These are phyloP conservation scores for Alternaria sp. DNA, from an alignment of 2,329 filamentous ascomycete species.

Conservation along the genomic window DNA sequence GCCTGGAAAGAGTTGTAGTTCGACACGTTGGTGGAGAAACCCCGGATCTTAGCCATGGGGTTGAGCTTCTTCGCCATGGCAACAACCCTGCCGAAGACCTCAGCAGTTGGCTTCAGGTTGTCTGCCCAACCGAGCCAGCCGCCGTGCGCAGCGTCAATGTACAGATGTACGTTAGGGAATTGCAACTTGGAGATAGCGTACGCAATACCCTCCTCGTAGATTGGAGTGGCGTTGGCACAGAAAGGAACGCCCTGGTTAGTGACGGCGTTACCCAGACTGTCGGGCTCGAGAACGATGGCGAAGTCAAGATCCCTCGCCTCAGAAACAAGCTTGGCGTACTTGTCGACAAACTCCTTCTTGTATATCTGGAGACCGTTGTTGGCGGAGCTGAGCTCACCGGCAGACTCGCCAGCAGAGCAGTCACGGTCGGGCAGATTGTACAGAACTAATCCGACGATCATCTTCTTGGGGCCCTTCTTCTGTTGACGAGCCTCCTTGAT, in stretches of 20 bases:
- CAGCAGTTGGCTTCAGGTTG: slow-evolving; percentile 33
- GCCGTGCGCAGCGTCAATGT: slow-evolving; percentile 39
- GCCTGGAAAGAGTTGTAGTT: slow-evolving; percentile 38
- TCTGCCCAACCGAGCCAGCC: slow-evolving; percentile 41
- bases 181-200: slow-evolving; percentile 38
- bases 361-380: slow-evolving; percentile 32
- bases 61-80: slow-evolving; percentile 30
- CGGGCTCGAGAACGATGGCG: slow-evolving; percentile 38
- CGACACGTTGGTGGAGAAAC: slow-evolving; percentile 34
- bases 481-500: slow-evolving; percentile 32
- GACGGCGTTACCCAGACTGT: slow-evolving; percentile 36
- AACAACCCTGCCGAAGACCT: slow-evolving; percentile 33
- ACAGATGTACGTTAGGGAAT: slow-evolving; percentile 35
- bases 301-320: slow-evolving; percentile 35
- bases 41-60: slow-evolving; percentile 31
- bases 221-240: slow-evolving; percentile 29
- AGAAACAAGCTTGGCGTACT: slow-evolving; percentile 31
- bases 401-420: slow-evolving; percentile 77
- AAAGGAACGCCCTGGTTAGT: slow-evolving; percentile 33
- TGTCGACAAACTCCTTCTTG: slow-evolving; percentile 38
- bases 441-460: slow-evolving; percentile 65
- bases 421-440: slow-evolving; percentile 95
- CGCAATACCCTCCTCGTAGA: slow-evolving; percentile 39
- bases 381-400: slow-evolving; percentile 79
- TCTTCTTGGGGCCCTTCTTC: slow-evolving; percentile 20